Evolutionary conservation across 495 filamentous ascomycete species (phyloP), one percentile per base, ranked within the genome.

Genomic region (Neurospora sp.): DNA sequence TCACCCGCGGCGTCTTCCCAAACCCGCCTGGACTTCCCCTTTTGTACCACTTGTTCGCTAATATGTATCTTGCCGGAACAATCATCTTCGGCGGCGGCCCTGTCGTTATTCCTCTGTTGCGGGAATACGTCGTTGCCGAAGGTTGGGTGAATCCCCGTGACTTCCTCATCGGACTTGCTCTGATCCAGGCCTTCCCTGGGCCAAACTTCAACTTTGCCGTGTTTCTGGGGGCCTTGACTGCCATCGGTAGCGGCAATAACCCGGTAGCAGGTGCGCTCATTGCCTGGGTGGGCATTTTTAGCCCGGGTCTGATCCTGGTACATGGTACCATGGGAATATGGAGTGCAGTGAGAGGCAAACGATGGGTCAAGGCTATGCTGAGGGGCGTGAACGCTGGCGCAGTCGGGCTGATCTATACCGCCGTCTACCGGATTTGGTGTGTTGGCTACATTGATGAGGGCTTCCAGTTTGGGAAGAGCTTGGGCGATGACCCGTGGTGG

Each of bases 171-270:
- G 93, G 93, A 22, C 87, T 96, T 0, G 93, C 93, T 12, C 84
- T 95, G 72, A 93, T 93, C 73, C 93, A 96, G 79, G 89, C 92
- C 3, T 94, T 95, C 76, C 93, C 92, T 0, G 93, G 93, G 0
- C 93, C 93, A 0, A 95, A 96, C 79, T 94, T 95, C 87, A 96
- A 95, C 79, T 94, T 95, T 76, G 92, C 90, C 4, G 91, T 95
- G 16, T 95, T 90, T 75, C 85, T 95, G 14, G 92, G 93, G 35
- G 81, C 86, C 6, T 82, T 95, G 47, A 82, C 85, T 1, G 86
- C 91, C 1, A 76, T 83, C 16, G 78, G 79, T 7, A 71, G 53
- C 16, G 78, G 79, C 0, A 70, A 81, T 2, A 77, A 73, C 44
- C 71, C 78, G 8, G 73, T 86, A 0, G 78, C 75, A 0, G 81